These are phyloP conservation scores for Monosporascus sp. DNA, from an alignment of 2,329 filamentous ascomycete genomes.

Conservation along the genomic window DNA sequence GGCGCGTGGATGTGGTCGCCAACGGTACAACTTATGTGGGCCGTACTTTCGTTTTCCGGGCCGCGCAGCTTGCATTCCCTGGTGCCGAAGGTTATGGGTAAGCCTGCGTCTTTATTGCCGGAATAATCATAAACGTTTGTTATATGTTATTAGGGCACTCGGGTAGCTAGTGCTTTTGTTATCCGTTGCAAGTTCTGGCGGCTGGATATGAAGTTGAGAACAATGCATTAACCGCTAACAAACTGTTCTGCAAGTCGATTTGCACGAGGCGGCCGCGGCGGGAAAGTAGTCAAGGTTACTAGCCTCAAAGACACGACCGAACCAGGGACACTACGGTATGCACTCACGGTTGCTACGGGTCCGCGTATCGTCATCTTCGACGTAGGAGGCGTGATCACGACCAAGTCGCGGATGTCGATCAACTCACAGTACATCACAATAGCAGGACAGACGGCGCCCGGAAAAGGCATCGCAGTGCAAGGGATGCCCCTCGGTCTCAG, in stretches of 20 bases:
- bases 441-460: constrained; percentile 44
- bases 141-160: neutral
- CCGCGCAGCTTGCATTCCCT: constrained; percentile 30
- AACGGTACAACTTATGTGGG: constrained; percentile 14
- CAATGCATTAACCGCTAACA: too few species aligned
- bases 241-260: constrained; percentile 9
- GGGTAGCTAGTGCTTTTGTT: too few species aligned
- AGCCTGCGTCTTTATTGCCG: neutral
- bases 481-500: constrained; percentile 26
- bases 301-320: constrained; percentile 27
- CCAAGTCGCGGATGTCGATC: constrained; percentile 38
- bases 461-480: constrained; percentile 32
- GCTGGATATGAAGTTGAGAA: neutral
- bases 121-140: neutral
- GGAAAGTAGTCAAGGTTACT: constrained; percentile 32
- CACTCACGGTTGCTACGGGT: constrained; percentile 32
- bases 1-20: constrained; percentile 25
- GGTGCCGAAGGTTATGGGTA: constrained; percentile 32
- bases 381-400: constrained; percentile 42
- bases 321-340: constrained; percentile 30
- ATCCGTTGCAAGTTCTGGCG: neutral
- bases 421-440: constrained; percentile 39
- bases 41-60: constrained; percentile 24
- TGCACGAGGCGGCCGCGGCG: constrained; percentile 31
- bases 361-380: constrained; percentile 43